Percentiles rank a stretch among this genome's conserved stretches.
phyloP scores from a whole-genome alignment of 345 rosid species.

The Gynandropsis gynandra region DNA sequence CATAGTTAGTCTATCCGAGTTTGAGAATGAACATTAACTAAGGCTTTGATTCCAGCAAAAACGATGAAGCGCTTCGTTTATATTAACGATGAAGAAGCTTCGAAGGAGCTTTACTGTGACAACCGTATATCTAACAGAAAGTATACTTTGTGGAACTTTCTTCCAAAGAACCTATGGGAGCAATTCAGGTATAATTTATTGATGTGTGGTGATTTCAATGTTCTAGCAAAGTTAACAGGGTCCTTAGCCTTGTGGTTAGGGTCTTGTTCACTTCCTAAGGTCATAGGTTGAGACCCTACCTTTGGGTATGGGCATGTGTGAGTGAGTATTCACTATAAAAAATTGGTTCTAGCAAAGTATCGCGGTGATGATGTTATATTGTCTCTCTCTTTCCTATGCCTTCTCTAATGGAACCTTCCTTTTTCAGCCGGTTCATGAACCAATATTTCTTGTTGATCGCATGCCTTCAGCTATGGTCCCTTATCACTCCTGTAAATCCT shows the following conservation, averaged over 20 bases:
- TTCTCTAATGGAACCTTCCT: slow-evolving; percentile 8
- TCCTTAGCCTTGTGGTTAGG: no score
- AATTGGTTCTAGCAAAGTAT: no score
- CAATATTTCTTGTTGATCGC: slow-evolving; percentile 98
- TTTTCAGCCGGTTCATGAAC: slow-evolving; percentile 96
- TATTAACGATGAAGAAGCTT: slow-evolving; percentile 73
- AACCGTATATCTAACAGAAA: slow-evolving; percentile 88
- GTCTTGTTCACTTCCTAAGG: no score
- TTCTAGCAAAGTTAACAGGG: not conserved
- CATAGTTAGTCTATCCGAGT: slow-evolving; percentile 5
- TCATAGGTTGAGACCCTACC: no score
- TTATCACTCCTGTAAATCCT: slow-evolving; percentile 97
- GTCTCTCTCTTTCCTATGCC: not conserved
- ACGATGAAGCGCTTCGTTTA: slow-evolving; percentile 88
- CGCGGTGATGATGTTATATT: not conserved
- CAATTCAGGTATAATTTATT: slow-evolving; percentile 66
- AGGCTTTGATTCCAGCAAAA: slow-evolving; percentile 19
- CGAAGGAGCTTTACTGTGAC: slow-evolving; percentile 63
- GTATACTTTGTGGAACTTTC: slow-evolving; percentile 75
- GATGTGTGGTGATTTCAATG: not conserved
- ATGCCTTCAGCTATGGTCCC: slow-evolving; percentile 99
- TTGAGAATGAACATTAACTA: slow-evolving; percentile 25
- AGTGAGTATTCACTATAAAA: no score
- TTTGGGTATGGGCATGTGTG: no score
- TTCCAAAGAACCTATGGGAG: slow-evolving; percentile 90